These are phyloP conservation scores for Xylaria scruposa DNA, from an alignment of 495 filamentous ascomycete species.

Conservation along the genomic window DNA sequence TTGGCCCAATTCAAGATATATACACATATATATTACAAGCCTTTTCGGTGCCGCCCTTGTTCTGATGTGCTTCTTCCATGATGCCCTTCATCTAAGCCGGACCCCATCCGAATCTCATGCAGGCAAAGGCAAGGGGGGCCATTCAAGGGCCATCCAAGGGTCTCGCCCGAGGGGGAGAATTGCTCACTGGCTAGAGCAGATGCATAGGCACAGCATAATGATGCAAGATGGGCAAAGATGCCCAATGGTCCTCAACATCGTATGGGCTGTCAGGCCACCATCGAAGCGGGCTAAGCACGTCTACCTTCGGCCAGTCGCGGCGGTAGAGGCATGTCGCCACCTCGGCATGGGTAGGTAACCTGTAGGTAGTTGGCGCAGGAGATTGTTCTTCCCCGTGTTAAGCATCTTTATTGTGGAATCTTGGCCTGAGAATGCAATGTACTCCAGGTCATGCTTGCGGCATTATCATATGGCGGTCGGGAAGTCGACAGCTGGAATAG, in stretches of 20 bases:
- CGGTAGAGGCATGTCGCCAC: constrained; percentile 9
- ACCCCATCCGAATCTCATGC: constrained; percentile 12
- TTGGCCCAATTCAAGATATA: background rate
- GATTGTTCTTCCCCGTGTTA: background rate
- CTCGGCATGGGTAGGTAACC: background rate
- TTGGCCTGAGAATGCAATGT: background rate
- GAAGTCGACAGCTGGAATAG: background rate
- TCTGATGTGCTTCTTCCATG: background rate
- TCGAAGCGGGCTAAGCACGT: constrained; percentile 20
- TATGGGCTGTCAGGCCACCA: constrained; percentile 14
- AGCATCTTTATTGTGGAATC: background rate
- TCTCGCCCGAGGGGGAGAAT: background rate
- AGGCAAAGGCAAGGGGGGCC: background rate
- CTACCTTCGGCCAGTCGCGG: constrained; percentile 26
- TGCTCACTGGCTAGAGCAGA: constrained; percentile 14
- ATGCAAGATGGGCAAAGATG: constrained; percentile 15
- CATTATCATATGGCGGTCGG: background rate
- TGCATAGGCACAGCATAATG: constrained; percentile 16
- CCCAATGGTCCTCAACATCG: constrained; percentile 19
- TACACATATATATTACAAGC: background rate
- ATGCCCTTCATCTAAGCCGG: constrained; percentile 18
- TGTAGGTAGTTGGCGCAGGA: background rate
- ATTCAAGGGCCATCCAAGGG: background rate
- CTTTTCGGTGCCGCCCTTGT: background rate
- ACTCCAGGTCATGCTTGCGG: background rate